Evolutionary conservation across 2,329 filamentous ascomycete genomes (phyloP).

Genomic region (Penicillium sp.): DNA sequence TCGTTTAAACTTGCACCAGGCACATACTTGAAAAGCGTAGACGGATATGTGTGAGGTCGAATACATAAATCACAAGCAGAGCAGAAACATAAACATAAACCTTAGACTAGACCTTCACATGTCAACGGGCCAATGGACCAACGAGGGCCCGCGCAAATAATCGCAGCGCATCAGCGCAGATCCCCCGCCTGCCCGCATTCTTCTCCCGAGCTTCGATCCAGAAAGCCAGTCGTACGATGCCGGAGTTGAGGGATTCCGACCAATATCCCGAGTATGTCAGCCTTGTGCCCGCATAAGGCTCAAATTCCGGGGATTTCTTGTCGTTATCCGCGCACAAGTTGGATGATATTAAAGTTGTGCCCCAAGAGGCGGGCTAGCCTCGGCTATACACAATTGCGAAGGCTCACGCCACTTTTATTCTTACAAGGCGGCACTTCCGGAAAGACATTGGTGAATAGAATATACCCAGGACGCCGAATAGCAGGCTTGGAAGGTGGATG

Average conservation of each 20-base stretch:
- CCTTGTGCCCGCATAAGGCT: slow-evolving; percentile 3
- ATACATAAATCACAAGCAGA: no score
- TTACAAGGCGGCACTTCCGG: not conserved
- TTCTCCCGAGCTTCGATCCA: slow-evolving; percentile 10
- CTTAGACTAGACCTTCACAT: no score
- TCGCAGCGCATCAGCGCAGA: slow-evolving; percentile 5
- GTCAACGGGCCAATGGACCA: slow-evolving; percentile 15
- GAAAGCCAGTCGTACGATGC: slow-evolving; percentile 18
- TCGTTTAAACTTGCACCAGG: no score
- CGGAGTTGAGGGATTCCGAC: slow-evolving; percentile 12
- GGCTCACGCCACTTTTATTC: slow-evolving; percentile 14
- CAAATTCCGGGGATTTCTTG: not conserved
- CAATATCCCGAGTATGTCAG: slow-evolving; percentile 10
- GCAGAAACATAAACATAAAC: no score
- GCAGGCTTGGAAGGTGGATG: not conserved
- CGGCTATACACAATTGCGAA: slow-evolving; percentile 10
- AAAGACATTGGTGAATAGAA: not conserved
- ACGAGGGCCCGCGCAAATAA: slow-evolving; percentile 9
- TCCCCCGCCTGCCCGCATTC: slow-evolving; percentile 4
- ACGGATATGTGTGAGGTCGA: no score
- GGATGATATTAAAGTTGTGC: not conserved
- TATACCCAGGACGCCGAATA: not conserved
- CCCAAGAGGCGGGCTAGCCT: slow-evolving; percentile 8
- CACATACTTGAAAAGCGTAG: no score
- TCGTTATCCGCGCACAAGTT: slow-evolving; percentile 2